Percentiles rank a stretch among this genome's conserved stretches.
Conservation (phyloP, 2,329 filamentous ascomycete genomes). For the Cordyceps cateniannulata region DNA sequence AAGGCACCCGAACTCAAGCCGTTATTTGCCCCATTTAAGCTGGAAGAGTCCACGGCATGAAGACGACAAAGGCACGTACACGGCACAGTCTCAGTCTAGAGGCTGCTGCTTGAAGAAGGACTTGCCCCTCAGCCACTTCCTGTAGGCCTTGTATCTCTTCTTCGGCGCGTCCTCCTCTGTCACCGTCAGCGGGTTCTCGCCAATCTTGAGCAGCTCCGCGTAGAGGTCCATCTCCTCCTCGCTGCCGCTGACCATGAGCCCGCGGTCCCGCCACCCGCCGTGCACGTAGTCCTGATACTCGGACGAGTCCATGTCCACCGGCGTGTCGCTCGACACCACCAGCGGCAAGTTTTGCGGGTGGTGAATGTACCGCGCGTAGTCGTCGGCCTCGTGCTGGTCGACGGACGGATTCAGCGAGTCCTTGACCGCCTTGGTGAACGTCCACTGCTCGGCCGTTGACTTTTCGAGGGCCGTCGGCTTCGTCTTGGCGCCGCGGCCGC, state of each 20-base stretch:
- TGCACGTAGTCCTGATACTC: conserved; percentile 80
- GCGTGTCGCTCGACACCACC: conserved; percentile 63
- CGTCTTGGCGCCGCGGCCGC: conserved; percentile 30
- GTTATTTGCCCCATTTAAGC: conserved; percentile 13
- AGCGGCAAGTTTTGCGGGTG: conserved; percentile 87
- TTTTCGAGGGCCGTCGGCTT: conserved; percentile 64
- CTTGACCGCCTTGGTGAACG: conserved; percentile 76
- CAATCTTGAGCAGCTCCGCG: conserved; percentile 66
- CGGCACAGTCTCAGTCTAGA: conserved; percentile 37
- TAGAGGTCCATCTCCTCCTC: conserved; percentile 52
- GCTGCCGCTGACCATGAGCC: conserved; percentile 45
- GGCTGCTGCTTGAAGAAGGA: conserved; percentile 91
- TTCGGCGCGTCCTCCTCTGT: conserved; percentile 79
- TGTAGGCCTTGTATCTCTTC: conserved; percentile 94
- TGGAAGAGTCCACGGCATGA: background rate
- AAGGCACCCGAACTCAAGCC: conserved; percentile 19
- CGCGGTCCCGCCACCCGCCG: conserved; percentile 57
- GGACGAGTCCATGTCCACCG: conserved; percentile 48
- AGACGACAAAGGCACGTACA: background rate
- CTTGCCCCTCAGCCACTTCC: conserved; percentile 91
- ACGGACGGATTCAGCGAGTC: conserved; percentile 84
- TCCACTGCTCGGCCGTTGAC: conserved; percentile 78
- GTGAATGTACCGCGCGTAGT: conserved; percentile 82
- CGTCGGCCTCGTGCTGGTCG: conserved; percentile 66
- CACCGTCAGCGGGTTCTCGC: conserved; percentile 80